These are phyloP conservation scores for Neofusicoccum kwambonambiense DNA, from an alignment of 2,329 filamentous ascomycete genomes.

Conservation along the genomic window DNA sequence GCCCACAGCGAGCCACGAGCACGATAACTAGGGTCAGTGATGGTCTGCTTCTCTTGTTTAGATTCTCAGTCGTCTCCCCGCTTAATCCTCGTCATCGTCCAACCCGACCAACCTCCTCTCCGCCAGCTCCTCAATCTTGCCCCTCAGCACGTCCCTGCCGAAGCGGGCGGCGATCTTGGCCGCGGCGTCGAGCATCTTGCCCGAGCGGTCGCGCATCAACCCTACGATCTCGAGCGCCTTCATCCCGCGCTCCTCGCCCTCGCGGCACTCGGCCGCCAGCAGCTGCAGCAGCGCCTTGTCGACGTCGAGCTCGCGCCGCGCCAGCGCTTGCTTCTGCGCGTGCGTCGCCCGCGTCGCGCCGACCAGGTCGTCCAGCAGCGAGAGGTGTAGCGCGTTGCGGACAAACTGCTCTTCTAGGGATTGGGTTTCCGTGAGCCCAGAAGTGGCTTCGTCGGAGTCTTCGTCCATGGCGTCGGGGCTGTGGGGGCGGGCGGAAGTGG, in stretches of 20 bases:
- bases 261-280: conserved; percentile 83
- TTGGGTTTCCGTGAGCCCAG: conserved; percentile 49
- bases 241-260: conserved; percentile 92
- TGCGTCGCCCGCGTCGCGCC: conserved; percentile 64
- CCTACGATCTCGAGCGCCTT: conserved; percentile 87
- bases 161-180: conserved; percentile 86
- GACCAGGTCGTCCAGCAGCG: conserved; percentile 73
- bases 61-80: too few relatives aligned
- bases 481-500: conserved; percentile 40
- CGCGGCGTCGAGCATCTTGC: conserved; percentile 88
- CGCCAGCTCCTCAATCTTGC: conserved; percentile 85
- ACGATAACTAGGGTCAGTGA: too few relatives aligned
- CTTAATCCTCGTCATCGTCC: conserved; percentile 30
- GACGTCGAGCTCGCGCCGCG: conserved; percentile 74
- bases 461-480: conserved; percentile 36
- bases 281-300: conserved; percentile 90
- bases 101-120: conserved; percentile 66
- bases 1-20: too few relatives aligned
- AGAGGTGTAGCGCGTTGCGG: conserved; percentile 67
- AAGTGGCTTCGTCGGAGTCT: conserved; percentile 26
- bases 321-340: conserved; percentile 65
- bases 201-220: conserved; percentile 79
- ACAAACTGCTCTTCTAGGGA: conserved; percentile 80
- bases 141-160: conserved; percentile 72
- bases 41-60: too few relatives aligned